phyloP scores from a whole-genome alignment of 495 filamentous ascomycete genomes.

The Endocarpon pusillum region DNA sequence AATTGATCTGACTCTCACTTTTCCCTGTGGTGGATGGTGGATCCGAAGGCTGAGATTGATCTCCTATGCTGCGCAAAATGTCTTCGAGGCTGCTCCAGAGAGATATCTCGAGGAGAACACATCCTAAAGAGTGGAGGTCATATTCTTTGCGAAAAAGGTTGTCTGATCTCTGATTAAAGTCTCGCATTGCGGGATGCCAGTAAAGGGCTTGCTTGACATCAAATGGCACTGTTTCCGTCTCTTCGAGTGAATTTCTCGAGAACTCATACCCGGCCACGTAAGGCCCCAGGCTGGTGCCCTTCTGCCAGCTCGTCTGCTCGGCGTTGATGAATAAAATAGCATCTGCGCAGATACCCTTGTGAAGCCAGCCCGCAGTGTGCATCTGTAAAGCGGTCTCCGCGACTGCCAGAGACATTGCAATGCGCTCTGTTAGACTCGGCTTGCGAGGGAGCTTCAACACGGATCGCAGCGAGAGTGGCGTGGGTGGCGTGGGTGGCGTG shows the following conservation, averaged over 20 bases:
- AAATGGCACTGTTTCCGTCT: constrained; percentile 4
- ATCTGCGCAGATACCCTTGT: constrained; percentile 7
- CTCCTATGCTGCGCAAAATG: too few relatives aligned
- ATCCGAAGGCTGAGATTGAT: too few relatives aligned
- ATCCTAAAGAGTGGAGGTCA: constrained; percentile 8
- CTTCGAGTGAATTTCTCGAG: constrained; percentile 2
- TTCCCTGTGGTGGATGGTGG: too few relatives aligned
- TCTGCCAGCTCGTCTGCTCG: too few relatives aligned
- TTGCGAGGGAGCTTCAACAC: not conserved
- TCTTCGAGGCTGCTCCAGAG: constrained; percentile 4
- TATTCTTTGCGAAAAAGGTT: not conserved
- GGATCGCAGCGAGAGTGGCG: not conserved
- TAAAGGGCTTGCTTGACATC: constrained; percentile 5
- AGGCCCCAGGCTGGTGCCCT: too few relatives aligned
- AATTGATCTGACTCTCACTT: too few relatives aligned
- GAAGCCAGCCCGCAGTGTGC: constrained; percentile 10
- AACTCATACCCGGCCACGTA: constrained; percentile 5
- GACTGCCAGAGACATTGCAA: constrained; percentile 3
- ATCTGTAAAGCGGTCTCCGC: constrained; percentile 5
- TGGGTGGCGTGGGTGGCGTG: not conserved
- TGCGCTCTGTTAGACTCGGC: constrained; percentile 3
- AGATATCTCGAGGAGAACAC: constrained; percentile 8
- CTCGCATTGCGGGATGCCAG: constrained; percentile 5
- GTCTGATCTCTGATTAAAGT: constrained; percentile 1
- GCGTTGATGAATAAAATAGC: constrained; percentile 3